phyloP scores from a whole-genome alignment of 345 rosid species.

The Balakata baccata region DNA sequence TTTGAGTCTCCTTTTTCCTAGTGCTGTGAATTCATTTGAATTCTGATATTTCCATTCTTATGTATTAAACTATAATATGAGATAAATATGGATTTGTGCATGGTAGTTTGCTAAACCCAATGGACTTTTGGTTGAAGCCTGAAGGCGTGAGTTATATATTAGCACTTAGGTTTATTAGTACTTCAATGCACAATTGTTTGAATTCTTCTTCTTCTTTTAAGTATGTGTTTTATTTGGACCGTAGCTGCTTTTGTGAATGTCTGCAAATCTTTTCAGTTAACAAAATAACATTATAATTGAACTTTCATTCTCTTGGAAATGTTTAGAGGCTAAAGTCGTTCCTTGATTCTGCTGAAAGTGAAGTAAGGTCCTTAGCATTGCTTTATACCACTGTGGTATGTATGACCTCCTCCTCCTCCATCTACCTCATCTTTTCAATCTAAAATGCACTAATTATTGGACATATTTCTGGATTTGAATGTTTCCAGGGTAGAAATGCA shows the following conservation, averaged over 20 bases:
- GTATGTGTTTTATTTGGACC: background rate
- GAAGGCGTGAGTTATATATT: too few species aligned
- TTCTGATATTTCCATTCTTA: too few species aligned
- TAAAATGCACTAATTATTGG: conserved; percentile 6
- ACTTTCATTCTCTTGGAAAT: background rate
- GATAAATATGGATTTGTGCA: too few species aligned
- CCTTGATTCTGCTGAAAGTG: conserved; percentile 27
- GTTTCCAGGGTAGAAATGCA: conserved; percentile 70
- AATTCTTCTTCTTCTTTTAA: background rate
- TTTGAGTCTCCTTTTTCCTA: background rate
- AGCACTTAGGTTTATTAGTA: background rate
- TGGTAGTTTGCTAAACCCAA: too few species aligned
- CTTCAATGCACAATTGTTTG: background rate
- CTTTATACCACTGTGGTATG: conserved; percentile 38
- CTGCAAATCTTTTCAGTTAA: background rate
- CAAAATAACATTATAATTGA: background rate
- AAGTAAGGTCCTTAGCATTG: conserved; percentile 25
- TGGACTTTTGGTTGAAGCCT: too few species aligned
- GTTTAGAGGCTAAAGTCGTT: conserved; percentile 24
- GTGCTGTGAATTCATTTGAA: background rate
- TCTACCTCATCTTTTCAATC: background rate
- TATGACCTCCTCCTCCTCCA: background rate
- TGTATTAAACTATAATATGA: too few species aligned
- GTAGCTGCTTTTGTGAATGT: background rate
- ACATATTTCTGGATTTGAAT: conserved; percentile 24